These are phyloP conservation scores for Candida hungchunana DNA, from an alignment of 805 yeast species.

Conservation along the genomic window DNA sequence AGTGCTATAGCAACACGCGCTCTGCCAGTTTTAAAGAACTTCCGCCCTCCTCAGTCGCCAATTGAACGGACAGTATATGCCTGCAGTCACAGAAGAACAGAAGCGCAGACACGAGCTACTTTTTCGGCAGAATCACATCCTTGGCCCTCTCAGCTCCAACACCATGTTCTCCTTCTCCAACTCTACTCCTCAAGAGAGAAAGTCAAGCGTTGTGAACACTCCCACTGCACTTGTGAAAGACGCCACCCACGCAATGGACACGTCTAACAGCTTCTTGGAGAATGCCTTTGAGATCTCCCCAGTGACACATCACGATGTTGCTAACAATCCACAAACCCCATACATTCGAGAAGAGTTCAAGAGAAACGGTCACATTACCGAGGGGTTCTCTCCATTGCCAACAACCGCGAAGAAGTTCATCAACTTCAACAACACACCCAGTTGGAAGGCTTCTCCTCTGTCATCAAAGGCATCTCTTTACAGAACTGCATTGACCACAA, in stretches of 20 bases:
- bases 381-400: constrained; percentile 11
- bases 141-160: constrained; percentile 15
- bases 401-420: constrained; percentile 13
- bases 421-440: constrained; percentile 7
- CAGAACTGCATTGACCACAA: constrained; percentile 7
- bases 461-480: constrained; percentile 3
- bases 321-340: constrained; percentile 26
- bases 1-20: too few relatives aligned
- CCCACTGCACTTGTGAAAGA: neutral
- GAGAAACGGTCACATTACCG: neutral
- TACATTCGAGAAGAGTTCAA: constrained; percentile 16
- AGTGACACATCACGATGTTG: constrained; percentile 17
- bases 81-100: constrained; percentile 14
- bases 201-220: neutral
- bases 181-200: too few relatives aligned
- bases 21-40: too few relatives aligned
- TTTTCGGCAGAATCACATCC: constrained; percentile 19
- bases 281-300: constrained; percentile 15
- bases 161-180: neutral
- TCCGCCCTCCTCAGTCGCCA: too few relatives aligned
- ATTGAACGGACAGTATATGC: too few relatives aligned
- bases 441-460: neutral
- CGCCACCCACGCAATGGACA: constrained; percentile 5
- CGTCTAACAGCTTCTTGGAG: constrained; percentile 4
- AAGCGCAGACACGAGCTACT: constrained; percentile 17